A percentile compares a stretch with the other conserved stretches of the same genome.
phyloP scores from a whole-genome alignment of 495 filamentous ascomycete species.

The Talaromyces adpressus region DNA sequence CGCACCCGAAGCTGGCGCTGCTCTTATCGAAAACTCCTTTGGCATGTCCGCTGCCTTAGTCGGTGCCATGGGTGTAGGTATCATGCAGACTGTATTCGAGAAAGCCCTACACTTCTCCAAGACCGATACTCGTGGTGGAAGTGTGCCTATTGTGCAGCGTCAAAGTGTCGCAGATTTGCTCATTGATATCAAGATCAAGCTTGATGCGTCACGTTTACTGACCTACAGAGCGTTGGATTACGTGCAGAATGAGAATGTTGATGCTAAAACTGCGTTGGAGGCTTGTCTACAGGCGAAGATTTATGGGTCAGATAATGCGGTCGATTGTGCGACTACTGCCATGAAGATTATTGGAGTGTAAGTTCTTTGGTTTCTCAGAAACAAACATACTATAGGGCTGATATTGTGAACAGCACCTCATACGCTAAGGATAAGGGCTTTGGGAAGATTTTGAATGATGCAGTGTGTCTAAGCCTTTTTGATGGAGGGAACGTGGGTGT shows the following conservation, averaged over 20 bases:
- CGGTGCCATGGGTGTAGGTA: constrained; percentile 45
- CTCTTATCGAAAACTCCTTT: constrained; percentile 31
- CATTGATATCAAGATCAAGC: constrained; percentile 45
- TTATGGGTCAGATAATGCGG: constrained; percentile 41
- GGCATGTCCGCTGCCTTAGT: constrained; percentile 39
- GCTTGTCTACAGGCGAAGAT: constrained; percentile 42
- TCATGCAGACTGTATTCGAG: constrained; percentile 49
- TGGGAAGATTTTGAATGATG: constrained; percentile 40
- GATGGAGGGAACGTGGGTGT: constrained; percentile 52
- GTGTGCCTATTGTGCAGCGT: constrained; percentile 32
- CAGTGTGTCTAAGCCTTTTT: constrained; percentile 44
- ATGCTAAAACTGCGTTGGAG: neutral
- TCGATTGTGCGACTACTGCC: constrained; percentile 37
- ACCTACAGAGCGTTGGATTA: neutral
- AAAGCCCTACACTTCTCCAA: constrained; percentile 42
- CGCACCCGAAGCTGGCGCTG: constrained; percentile 30
- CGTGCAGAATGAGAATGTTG: neutral
- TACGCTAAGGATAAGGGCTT: constrained; percentile 17
- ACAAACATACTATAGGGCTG: neutral
- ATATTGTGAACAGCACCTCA: neutral
- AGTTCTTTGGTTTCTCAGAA: neutral
- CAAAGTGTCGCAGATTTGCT: constrained; percentile 46
- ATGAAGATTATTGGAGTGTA: constrained; percentile 37
- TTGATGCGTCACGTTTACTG: constrained; percentile 33
- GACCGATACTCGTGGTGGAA: constrained; percentile 32